Base-by-base conservation (phyloP, 2,329 filamentous ascomycete species). In the Exophiala aquamarina region DNA sequence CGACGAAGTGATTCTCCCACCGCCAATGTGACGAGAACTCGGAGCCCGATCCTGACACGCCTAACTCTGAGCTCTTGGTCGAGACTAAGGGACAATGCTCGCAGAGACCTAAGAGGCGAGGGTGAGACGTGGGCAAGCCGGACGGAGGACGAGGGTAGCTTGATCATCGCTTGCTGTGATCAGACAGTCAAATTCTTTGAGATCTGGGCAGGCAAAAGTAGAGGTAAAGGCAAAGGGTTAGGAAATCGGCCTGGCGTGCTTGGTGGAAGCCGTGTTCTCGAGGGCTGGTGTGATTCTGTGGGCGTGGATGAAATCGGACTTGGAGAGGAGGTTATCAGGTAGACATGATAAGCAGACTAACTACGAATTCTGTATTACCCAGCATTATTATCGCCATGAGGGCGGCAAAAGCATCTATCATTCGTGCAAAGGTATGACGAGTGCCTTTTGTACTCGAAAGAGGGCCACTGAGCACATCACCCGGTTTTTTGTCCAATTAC, bases 161-260 rank as follows among this genome's bases (percentile, higher is more conserved):
- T 98, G 57, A 87, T 96, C 14, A 86, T 98, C 43, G 92, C 91
- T 13, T 87, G 89, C 34, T 95, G 90, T 62, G 91, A 97, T 68
- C 85, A 89, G 63, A 94, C 82, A 59, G 86, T 97, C 66, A 93
- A 93, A 63, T 97, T 97, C 61, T 90, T 97, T 66, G 91, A 97
- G 70, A 83, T 98, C 9, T 97, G 91, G 93, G 77, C 79, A n/a
- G 78, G 80, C 2, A 72, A 77, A 32, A 75, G 71, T 57, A 84
- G 79, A 60, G 70, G 72, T 7, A 78, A 75, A 15, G 66, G 72
- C 41, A 73, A 75, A 19, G 57, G 51, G 4, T 42, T 60, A 13
- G 56, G 57, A 1, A 41, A 46, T 10, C 49, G 38, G 34, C 73
- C 71, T 33, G 82, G 87, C 2, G 72, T 88, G 53, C 71, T 95